Conservation (phyloP, 2,329 filamentous ascomycete genomes). For the Gaeumannomyces sp. region DNA sequence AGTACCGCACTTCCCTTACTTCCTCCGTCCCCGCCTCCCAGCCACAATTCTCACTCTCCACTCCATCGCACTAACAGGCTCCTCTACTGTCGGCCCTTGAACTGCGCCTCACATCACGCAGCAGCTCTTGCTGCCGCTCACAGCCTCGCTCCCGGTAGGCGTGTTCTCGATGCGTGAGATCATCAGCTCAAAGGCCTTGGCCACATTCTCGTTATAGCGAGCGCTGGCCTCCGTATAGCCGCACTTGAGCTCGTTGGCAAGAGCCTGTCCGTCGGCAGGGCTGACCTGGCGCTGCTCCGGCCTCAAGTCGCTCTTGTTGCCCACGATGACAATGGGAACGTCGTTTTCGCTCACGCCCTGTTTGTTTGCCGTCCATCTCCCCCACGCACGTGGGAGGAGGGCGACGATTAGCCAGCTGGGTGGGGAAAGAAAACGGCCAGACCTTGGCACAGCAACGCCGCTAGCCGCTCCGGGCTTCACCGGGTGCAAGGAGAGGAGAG, state of each 20-base stretch:
- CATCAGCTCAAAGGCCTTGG: constrained; percentile 87
- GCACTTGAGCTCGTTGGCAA: constrained; percentile 83
- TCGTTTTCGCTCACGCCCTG: constrained; percentile 74
- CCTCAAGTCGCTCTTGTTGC: constrained; percentile 92
- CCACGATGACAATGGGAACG: constrained; percentile 89
- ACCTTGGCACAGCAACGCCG: neutral
- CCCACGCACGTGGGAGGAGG: neutral
- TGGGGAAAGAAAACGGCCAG: neutral
- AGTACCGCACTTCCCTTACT: neutral
- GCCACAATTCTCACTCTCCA: too few species aligned
- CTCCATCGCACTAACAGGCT: too few species aligned
- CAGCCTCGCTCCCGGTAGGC: constrained; percentile 80
- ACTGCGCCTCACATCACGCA: constrained; percentile 62
- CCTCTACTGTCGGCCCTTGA: neutral
- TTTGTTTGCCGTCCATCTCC: neutral
- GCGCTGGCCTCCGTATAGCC: constrained; percentile 94
- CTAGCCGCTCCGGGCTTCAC: neutral
- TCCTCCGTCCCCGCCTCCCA: neutral
- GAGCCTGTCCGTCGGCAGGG: constrained; percentile 74
- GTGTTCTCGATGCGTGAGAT: constrained; percentile 93
- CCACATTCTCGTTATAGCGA: constrained; percentile 88
- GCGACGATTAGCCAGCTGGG: neutral
- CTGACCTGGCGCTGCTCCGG: constrained; percentile 90
- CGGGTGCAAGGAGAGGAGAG: neutral
- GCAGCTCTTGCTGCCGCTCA: constrained; percentile 71